Conservation (phyloP, 1,284 basidiomycete species). For the Malassezia caprae region DNA sequence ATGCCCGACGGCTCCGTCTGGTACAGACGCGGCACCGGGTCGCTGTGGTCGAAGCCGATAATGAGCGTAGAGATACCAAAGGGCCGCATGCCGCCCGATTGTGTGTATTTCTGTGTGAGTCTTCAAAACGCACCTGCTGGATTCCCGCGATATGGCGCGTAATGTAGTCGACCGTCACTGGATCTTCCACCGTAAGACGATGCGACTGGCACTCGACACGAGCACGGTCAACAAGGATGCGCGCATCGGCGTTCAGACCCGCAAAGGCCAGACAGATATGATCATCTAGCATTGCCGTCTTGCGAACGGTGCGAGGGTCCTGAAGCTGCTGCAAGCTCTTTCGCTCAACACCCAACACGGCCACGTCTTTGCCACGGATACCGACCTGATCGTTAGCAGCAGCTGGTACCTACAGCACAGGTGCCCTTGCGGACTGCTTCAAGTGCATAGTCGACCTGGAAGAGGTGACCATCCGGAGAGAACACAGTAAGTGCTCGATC, state of each 20-base stretch:
- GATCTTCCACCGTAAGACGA: constrained; percentile 93
- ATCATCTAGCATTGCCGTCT: constrained; percentile 97
- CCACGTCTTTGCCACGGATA: constrained; percentile 84
- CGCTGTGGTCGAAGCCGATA: constrained; percentile 91
- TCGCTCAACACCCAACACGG: constrained; percentile 97
- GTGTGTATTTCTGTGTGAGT: constrained; percentile 61
- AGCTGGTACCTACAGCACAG: constrained; percentile 61
- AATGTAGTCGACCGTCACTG: constrained; percentile 95
- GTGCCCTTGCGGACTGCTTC: constrained; percentile 96
- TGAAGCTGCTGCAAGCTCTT: constrained; percentile 94
- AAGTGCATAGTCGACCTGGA: constrained; percentile 89
- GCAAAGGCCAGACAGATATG: constrained; percentile 96
- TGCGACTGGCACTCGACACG: constrained; percentile 96
- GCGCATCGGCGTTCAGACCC: constrained; percentile 94
- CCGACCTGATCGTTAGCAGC: constrained; percentile 60
- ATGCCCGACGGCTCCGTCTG: constrained; percentile 97
- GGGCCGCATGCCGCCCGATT: constrained; percentile 95
- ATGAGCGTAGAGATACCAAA: constrained; percentile 97
- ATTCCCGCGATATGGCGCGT: constrained; percentile 94
- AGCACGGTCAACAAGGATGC: constrained; percentile 95
- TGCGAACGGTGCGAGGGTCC: constrained; percentile 91
- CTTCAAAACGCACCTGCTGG: constrained; percentile 63
- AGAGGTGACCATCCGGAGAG: constrained; percentile 69
- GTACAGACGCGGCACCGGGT: constrained; percentile 76
- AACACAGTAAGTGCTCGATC: constrained; percentile 71